Percentiles rank a stretch among this genome's conserved stretches.
These are phyloP conservation scores for Pseudonitzschia pungens DNA, from an alignment of 108 stramenopile species.

Conservation along the genomic window DNA sequence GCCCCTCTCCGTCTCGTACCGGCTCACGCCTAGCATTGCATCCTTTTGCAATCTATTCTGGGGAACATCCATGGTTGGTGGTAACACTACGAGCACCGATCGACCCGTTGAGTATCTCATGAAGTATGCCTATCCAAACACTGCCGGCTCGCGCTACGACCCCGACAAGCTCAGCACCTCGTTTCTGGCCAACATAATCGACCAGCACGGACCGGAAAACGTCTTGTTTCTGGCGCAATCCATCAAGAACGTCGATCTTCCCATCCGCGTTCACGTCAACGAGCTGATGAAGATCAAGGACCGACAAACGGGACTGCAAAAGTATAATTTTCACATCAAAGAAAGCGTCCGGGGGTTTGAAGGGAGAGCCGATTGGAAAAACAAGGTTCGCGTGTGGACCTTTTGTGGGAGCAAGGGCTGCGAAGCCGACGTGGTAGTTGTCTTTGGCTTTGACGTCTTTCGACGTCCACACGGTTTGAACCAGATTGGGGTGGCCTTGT, in stretches of 20 bases:
- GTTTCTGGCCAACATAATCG: slow-evolving; percentile 2
- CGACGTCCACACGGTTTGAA: slow-evolving; percentile 1
- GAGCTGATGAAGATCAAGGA: slow-evolving; percentile 14
- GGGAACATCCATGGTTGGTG: slow-evolving; percentile 9
- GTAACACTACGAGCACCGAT: neutral
- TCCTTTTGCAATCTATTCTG: slow-evolving; percentile 11
- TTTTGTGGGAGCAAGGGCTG: slow-evolving; percentile 16
- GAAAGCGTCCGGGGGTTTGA: slow-evolving; percentile 10
- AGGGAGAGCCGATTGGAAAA: slow-evolving; percentile 1
- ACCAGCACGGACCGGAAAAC: slow-evolving; percentile 13
- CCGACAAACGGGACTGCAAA: slow-evolving; percentile 1
- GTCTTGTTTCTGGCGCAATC: slow-evolving; percentile 16
- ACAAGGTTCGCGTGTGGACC: slow-evolving; percentile 15
- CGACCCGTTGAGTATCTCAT: slow-evolving; percentile 9
- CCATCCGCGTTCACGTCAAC: slow-evolving; percentile 14
- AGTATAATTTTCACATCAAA: slow-evolving; percentile 16
- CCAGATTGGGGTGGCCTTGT: slow-evolving; percentile 13
- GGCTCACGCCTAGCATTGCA: slow-evolving; percentile 3
- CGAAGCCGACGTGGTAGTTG: slow-evolving; percentile 8
- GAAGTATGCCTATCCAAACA: slow-evolving; percentile 12
- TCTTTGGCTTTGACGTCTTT: slow-evolving; percentile 13
- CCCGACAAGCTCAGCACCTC: slow-evolving; percentile 6
- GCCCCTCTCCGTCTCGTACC: slow-evolving; percentile 11
- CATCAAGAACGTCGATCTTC: slow-evolving; percentile 5
- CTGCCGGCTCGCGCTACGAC: neutral